Conservation (phyloP, 495 filamentous ascomycete genomes). For the Hypoxylon crocopeplum region DNA sequence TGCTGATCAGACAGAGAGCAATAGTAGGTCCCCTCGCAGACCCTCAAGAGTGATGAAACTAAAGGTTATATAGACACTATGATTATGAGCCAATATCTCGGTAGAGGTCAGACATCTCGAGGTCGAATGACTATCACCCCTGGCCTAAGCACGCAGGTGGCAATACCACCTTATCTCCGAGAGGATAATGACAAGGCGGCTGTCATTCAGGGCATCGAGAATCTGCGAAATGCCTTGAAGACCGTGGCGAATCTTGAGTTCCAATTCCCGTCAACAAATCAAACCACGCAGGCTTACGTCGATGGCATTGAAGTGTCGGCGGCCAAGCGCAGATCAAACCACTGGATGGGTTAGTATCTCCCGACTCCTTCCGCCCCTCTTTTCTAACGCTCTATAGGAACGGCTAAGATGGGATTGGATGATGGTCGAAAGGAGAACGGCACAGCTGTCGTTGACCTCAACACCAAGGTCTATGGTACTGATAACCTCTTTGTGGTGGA, state of each 20-base stretch:
- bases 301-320: slow-evolving; percentile 58
- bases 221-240: slow-evolving; percentile 61
- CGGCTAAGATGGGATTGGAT: slow-evolving; percentile 68
- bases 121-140: slow-evolving; percentile 67
- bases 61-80: slow-evolving; percentile 52
- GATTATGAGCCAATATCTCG: slow-evolving; percentile 71
- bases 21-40: slow-evolving; percentile 37
- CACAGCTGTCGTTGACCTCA: slow-evolving; percentile 72
- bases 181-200: slow-evolving; percentile 60
- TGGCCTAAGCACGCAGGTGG: slow-evolving; percentile 60
- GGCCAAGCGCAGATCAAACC: slow-evolving; percentile 67
- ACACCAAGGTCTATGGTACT: slow-evolving; percentile 74
- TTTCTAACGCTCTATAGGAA: slow-evolving; percentile 46
- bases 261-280: slow-evolving; percentile 57
- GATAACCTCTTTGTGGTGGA: slow-evolving; percentile 73
- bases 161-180: slow-evolving; percentile 62
- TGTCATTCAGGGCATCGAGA: slow-evolving; percentile 61
- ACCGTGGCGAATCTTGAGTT: slow-evolving; percentile 59
- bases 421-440: slow-evolving; percentile 65
- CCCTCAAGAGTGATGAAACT: slow-evolving; percentile 6
- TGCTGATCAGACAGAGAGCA: slow-evolving; percentile 49
- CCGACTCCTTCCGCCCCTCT: background rate
- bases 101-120: slow-evolving; percentile 67
- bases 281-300: slow-evolving; percentile 61
- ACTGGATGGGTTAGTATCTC: slow-evolving; percentile 65